phyloP scores from a whole-genome alignment of 2,329 filamentous ascomycete genomes.

The Fusarium sp. region DNA sequence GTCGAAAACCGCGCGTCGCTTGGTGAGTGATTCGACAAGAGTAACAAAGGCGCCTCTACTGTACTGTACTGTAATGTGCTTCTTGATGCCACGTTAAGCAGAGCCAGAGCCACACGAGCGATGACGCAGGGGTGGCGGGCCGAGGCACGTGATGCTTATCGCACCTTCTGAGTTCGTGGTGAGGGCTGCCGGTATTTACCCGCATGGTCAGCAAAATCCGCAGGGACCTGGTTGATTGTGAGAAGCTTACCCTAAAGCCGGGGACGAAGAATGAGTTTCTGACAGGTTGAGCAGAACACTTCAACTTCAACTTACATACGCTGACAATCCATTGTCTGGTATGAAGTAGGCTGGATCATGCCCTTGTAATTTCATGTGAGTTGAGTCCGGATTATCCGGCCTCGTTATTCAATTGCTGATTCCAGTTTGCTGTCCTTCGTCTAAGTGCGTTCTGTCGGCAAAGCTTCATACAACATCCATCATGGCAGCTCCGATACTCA shows the following conservation, averaged over 20 bases:
- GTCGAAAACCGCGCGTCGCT: slow-evolving; percentile 22
- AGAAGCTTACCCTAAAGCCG: slow-evolving; percentile 34
- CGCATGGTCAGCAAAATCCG: slow-evolving; percentile 15
- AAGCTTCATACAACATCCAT: slow-evolving; percentile 7
- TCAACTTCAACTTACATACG: background rate
- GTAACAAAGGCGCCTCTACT: slow-evolving; percentile 15
- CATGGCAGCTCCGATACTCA: slow-evolving; percentile 32
- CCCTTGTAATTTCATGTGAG: background rate
- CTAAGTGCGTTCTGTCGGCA: background rate
- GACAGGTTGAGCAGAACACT: background rate
- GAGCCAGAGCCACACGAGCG: slow-evolving; percentile 34
- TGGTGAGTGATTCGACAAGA: slow-evolving; percentile 25
- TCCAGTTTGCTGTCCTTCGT: background rate
- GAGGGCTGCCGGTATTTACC: slow-evolving; percentile 25
- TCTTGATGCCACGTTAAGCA: slow-evolving; percentile 48
- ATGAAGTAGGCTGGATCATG: background rate
- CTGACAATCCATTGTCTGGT: background rate
- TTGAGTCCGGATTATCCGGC: background rate
- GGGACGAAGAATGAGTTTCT: background rate
- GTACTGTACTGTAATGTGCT: slow-evolving; percentile 14
- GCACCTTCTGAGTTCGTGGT: background rate
- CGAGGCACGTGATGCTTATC: slow-evolving; percentile 40
- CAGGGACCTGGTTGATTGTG: background rate
- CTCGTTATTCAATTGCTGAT: background rate
- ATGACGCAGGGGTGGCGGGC: slow-evolving; percentile 43